Base-by-base conservation (phyloP, 1,284 basidiomycete genomes). In the Spongiforma sp. region DNA sequence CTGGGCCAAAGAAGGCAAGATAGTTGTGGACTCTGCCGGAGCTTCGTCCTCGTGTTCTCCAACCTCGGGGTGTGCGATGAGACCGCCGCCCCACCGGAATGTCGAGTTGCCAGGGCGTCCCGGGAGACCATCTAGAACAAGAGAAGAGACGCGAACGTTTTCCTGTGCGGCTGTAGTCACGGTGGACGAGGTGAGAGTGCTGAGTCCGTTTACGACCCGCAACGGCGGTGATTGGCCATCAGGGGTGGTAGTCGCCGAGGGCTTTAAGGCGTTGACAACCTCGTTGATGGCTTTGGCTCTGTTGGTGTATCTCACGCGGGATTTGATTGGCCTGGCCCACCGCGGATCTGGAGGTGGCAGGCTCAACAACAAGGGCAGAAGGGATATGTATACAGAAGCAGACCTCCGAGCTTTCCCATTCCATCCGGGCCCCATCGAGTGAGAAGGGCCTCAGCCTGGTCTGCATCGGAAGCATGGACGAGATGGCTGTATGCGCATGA, bases 301-400 rank as follows among this genome's bases (percentile, higher is more conserved):
- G 72, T 90, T 90, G 63, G 84, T 85, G 64, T 87, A 83, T 65
- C 90, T 86, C 66, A 97, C 86, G 48, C 88, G 86, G 72, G 90
- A 86, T 81, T 97, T 97, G 81, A 98, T 95, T 61, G 93, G 94
- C 73, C 85, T 86, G 48, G 94, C 95, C 96, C 96, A 98, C 56
- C 85, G 86, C 67, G 93, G 93, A 82, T 96, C 94, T 96, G 72
- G 59, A 64, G 68, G 37, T 62, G 61, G 57, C 46, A 58, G 60
- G 65, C n/a, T n/a, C n/a, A n/a, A 71, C n/a, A 55, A 59, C 64
- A 64, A 67, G 69, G 64, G 69, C 30, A 58, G 62, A 63, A 71
- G 62, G 59, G 74, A 65, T 74, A 66, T 69, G 32, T 62, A 66
- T 26, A 52, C 41, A 61, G 71, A 73, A 71, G 72, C 86, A 78